phyloP scores from a whole-genome alignment of 2,329 filamentous ascomycete genomes.

The Talaromyces sp. region DNA sequence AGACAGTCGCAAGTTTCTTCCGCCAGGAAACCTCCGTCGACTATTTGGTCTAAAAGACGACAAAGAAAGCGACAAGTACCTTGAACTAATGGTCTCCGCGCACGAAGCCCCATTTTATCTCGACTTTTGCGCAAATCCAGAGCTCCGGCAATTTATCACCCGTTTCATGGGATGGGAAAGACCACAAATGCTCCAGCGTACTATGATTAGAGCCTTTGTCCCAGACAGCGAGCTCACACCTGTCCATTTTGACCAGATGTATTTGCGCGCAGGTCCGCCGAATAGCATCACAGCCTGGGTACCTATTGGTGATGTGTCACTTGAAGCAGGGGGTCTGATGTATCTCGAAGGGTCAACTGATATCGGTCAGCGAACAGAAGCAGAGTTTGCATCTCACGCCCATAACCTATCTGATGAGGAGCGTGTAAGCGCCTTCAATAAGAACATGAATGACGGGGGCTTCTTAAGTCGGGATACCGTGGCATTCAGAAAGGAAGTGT shows the following conservation, averaged over 20 bases:
- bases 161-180: constrained; percentile 35
- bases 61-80: constrained; percentile 21
- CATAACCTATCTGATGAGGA: constrained; percentile 35
- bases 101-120: constrained; percentile 7
- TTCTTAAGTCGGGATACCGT: constrained; percentile 19
- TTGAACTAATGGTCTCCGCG: constrained; percentile 4
- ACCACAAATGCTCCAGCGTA: constrained; percentile 30
- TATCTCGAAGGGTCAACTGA: constrained; percentile 54
- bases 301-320: constrained; percentile 57
- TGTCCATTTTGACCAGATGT: constrained; percentile 64
- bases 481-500: constrained; percentile 25
- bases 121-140: constrained; percentile 2
- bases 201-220: constrained; percentile 37
- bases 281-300: constrained; percentile 62
- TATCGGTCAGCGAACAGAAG: constrained; percentile 40
- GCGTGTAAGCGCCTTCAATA: constrained; percentile 27
- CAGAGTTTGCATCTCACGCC: constrained; percentile 36
- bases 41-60: constrained; percentile 42
- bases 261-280: constrained; percentile 57
- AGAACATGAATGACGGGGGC: constrained; percentile 25
- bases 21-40: constrained; percentile 33
- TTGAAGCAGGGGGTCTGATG: constrained; percentile 61
- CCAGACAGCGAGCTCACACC: constrained; percentile 33
- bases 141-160: constrained; percentile 1
- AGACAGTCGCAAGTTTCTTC: constrained; percentile 35